Percentiles rank a stretch among this genome's conserved stretches.
These are phyloP conservation scores for Curvularia sp. DNA, from an alignment of 2,329 filamentous ascomycete genomes.

Conservation along the genomic window DNA sequence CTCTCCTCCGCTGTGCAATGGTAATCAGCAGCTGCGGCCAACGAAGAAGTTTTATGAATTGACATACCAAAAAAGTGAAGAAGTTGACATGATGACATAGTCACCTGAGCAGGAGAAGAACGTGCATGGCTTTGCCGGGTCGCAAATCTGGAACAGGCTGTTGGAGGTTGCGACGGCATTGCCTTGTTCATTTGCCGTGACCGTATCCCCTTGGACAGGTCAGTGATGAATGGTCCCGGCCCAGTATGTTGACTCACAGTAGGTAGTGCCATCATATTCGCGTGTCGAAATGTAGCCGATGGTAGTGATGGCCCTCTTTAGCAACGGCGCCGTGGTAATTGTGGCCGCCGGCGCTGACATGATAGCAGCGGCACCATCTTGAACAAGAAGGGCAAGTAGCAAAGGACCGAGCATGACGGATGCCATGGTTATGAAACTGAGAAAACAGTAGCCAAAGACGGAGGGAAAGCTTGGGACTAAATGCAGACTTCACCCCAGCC, in stretches of 20 bases:
- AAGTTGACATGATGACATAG: slow-evolving; percentile 11
- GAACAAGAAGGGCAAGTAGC: slow-evolving; percentile 7
- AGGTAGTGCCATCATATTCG: slow-evolving; percentile 16
- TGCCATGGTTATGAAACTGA: slow-evolving; percentile 3
- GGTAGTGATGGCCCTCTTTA: slow-evolving; percentile 18
- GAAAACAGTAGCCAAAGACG: background rate
- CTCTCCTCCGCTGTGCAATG: slow-evolving; percentile 9
- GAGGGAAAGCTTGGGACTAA: background rate
- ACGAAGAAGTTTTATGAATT: background rate
- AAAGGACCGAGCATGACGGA: slow-evolving; percentile 7
- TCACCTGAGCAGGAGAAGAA: slow-evolving; percentile 20
- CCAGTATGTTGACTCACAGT: slow-evolving; percentile 9
- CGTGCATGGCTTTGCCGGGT: slow-evolving; percentile 9
- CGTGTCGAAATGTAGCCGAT: slow-evolving; percentile 20
- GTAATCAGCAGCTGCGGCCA: background rate
- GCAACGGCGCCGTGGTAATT: slow-evolving; percentile 17
- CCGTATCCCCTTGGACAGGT: slow-evolving; percentile 17
- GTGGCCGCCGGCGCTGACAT: slow-evolving; percentile 15
- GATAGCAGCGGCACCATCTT: slow-evolving; percentile 11
- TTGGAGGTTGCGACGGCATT: slow-evolving; percentile 17
- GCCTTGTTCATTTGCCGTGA: slow-evolving; percentile 17
- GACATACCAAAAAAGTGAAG: slow-evolving; percentile 16
- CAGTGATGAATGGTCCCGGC: background rate
- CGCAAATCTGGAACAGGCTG: slow-evolving; percentile 17
- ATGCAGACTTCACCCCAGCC: slow-evolving; percentile 1